Base-by-base conservation (phyloP, 352 stramenopile genomes). In the Phytophthora pini region DNA sequence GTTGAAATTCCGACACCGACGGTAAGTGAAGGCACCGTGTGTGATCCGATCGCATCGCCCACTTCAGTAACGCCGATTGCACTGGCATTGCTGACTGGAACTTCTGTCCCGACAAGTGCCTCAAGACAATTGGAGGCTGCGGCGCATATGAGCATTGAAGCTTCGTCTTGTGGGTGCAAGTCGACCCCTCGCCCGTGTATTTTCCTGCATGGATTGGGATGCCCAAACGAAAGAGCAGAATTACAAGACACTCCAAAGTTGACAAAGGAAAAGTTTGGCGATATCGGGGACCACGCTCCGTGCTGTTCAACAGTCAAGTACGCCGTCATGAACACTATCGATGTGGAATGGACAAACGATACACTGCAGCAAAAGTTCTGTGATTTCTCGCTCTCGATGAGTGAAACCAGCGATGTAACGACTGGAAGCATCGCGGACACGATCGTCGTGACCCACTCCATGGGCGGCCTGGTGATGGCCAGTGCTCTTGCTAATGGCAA, bases 401-500 rank as follows among this genome's bases (percentile, higher is more conserved):
- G 61, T 1, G 13, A 38, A 12, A 59, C 40, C 0, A 46, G 27
- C 26, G 49, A 60, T 17, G 15, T 9, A 11, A 24, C 17, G 1
- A 27, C 40, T 4, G 5, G 45, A n/a, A 50, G 27, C 9, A 74
- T 79, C 40, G 53, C 74, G 38, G 49, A 81, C 45, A 72, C 73
- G 5, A 71, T 82, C 39, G 39, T 84, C 2, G 65, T 84, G 5
- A 71, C 60, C 0, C 72, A 84, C 26, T 84, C 76, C 1, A 82
- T 82, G 70, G 70, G 72, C 5, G 64, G 64, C 1, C 39, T 72
- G 12, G 45, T 61, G 24, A 53, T 72, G 45, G 50, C 64, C 1
- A 44, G 22, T 29, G 57, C 64, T 10, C 38, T 72, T 7, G 64
- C 64, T 2, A 64, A 26, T 1, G 53, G 47, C 17, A 63, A 32